Percentiles rank a stretch among this genome's conserved stretches.
Evolutionary conservation across 2,329 filamentous ascomycete species (phyloP).

Genomic region (Amphichorda felina): DNA sequence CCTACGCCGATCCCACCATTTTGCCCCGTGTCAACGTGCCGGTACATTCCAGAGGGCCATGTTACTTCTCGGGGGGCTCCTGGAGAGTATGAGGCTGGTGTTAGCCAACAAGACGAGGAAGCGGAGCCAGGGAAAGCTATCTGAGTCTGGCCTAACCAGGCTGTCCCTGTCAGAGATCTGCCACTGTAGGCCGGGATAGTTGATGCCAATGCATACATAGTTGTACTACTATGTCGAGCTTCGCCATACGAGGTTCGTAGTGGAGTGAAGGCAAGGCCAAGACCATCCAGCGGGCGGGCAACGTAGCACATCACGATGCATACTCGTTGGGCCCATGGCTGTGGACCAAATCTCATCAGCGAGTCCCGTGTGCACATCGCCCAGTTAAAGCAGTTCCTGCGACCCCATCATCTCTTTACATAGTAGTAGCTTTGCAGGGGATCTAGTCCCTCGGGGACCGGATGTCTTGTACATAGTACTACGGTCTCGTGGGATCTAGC

Average conservation of each 20-base stretch:
- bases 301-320: constrained; percentile 2
- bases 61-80: neutral
- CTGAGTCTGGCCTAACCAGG: too few relatives aligned
- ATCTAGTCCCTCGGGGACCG: too few relatives aligned
- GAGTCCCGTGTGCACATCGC: neutral
- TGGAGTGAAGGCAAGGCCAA: neutral
- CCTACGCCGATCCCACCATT: too few relatives aligned
- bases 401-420: neutral
- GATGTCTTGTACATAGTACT: too few relatives aligned
- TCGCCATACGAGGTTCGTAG: too few relatives aligned
- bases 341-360: too few relatives aligned
- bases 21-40: neutral
- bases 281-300: constrained; percentile 1
- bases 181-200: too few relatives aligned
- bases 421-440: neutral
- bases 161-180: too few relatives aligned
- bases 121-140: neutral
- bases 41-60: neutral
- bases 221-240: neutral
- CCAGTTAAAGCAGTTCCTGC: neutral
- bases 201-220: too few relatives aligned
- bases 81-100: neutral
- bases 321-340: neutral
- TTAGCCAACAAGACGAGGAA: neutral
- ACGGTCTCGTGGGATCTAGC: neutral